These are phyloP conservation scores for Stemphylium vesicarium DNA, from an alignment of 2,329 filamentous ascomycete species.

Conservation along the genomic window DNA sequence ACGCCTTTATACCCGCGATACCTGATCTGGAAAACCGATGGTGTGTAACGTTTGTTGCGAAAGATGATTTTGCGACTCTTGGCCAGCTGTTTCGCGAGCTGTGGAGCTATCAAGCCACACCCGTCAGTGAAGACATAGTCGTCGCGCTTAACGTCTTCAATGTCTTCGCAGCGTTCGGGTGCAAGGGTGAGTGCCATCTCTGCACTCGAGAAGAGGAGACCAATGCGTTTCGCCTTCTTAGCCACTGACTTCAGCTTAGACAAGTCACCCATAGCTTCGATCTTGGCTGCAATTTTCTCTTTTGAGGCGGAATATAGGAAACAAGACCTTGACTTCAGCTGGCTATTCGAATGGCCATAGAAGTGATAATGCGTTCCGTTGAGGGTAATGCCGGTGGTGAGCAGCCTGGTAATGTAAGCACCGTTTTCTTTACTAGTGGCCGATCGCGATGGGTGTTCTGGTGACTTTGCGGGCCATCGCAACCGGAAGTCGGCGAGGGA, in stretches of 20 bases:
- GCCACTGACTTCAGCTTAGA: conserved; percentile 52
- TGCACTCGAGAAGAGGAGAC: conserved; percentile 51
- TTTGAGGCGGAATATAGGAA: conserved; percentile 48
- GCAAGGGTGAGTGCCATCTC: conserved; percentile 40
- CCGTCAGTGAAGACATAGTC: conserved; percentile 54
- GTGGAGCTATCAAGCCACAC: conserved; percentile 48
- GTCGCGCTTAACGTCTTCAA: conserved; percentile 46
- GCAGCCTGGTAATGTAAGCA: conserved; percentile 47
- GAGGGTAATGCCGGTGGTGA: conserved; percentile 43
- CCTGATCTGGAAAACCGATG: conserved; percentile 52
- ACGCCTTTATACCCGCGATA: conserved; percentile 55
- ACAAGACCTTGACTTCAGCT: conserved; percentile 53
- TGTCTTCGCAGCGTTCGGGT: conserved; percentile 49
- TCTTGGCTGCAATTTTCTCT: conserved; percentile 40
- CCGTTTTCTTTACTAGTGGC: conserved; percentile 44
- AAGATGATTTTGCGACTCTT: conserved; percentile 44
- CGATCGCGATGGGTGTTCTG: conserved; percentile 20
- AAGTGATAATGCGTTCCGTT: conserved; percentile 44
- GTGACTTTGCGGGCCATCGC: conserved; percentile 11
- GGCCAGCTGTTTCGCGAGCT: conserved; percentile 44
- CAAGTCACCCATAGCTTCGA: conserved; percentile 51
- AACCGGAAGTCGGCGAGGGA: conserved; percentile 47
- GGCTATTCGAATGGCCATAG: conserved; percentile 54
- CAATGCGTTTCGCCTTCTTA: conserved; percentile 54
- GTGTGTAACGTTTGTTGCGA: conserved; percentile 47